phyloP scores from a whole-genome alignment of 1,139 yeast species.

The Magnusiomyces tetraspermus region DNA sequence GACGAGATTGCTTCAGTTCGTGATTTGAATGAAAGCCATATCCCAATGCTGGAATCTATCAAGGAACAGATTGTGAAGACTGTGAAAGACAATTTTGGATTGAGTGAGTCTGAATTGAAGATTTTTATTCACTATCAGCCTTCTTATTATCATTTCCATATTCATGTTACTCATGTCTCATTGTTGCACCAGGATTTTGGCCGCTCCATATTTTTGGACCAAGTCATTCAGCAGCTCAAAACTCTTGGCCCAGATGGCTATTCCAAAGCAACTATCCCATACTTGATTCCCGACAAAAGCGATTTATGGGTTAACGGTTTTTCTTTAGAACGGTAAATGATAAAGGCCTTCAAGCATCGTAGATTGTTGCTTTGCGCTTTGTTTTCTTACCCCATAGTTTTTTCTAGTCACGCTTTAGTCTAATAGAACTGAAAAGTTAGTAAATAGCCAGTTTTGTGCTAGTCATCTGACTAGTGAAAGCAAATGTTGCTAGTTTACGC shows the following conservation, averaged over 20 bases:
- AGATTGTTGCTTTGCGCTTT: too few relatives aligned
- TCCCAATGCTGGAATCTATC: slow-evolving; percentile 45
- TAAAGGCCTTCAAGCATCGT: too few relatives aligned
- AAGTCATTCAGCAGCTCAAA: slow-evolving; percentile 62
- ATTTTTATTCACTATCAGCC: slow-evolving; percentile 89
- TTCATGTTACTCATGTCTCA: slow-evolving; percentile 72
- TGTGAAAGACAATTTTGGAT: slow-evolving; percentile 41
- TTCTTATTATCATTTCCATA: slow-evolving; percentile 88
- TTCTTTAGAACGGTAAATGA: slow-evolving; percentile 1
- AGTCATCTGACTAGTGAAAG: too few relatives aligned
- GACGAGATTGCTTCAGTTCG: slow-evolving; percentile 65
- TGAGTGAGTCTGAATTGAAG: slow-evolving; percentile 47
- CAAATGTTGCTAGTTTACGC: too few relatives aligned
- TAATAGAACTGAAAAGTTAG: too few relatives aligned
- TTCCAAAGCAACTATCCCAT: slow-evolving; percentile 42
- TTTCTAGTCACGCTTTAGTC: too few relatives aligned
- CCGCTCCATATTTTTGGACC: slow-evolving; percentile 73
- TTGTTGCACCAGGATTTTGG: slow-evolving; percentile 72
- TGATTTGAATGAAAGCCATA: slow-evolving; percentile 55
- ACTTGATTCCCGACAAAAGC: slow-evolving; percentile 65
- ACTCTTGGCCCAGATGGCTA: slow-evolving; percentile 45
- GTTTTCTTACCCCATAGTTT: too few relatives aligned
- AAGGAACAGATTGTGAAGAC: slow-evolving; percentile 39
- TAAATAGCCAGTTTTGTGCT: too few relatives aligned
- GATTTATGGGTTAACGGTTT: slow-evolving; percentile 48